A percentile compares a stretch with the other conserved stretches of the same genome.
Conservation (phyloP, 2,329 filamentous ascomycete species). For the Thermothelomyces thermophilus region DNA sequence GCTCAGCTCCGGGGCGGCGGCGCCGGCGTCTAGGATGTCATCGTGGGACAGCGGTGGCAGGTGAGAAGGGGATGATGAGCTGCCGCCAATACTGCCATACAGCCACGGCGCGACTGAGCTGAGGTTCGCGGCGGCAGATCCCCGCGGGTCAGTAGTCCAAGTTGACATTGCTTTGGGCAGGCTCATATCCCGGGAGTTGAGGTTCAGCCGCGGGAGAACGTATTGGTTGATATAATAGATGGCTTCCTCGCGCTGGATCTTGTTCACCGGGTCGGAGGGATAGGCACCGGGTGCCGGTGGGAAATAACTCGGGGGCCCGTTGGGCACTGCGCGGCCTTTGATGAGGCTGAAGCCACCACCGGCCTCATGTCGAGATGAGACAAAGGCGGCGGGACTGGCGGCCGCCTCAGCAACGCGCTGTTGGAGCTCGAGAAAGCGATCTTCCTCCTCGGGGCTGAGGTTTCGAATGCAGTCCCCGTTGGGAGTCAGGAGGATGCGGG, state of each 20-base stretch:
- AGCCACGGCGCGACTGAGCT: conserved; percentile 52
- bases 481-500: conserved; percentile 66
- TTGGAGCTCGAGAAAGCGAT: conserved; percentile 64
- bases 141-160: conserved; percentile 24
- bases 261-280: conserved; percentile 52
- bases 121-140: conserved; percentile 37
- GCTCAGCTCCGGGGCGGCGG: conserved; percentile 25
- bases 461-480: conserved; percentile 72
- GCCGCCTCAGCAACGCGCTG: conserved; percentile 45
- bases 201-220: conserved; percentile 53
- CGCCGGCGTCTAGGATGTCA: conserved; percentile 28
- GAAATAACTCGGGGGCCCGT: conserved; percentile 57
- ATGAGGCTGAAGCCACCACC: conserved; percentile 55
- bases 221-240: conserved; percentile 65
- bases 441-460: conserved; percentile 61
- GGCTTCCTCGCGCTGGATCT: conserved; percentile 60
- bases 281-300: conserved; percentile 42
- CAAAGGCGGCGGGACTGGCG: conserved; percentile 49
- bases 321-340: conserved; percentile 58
- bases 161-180: conserved; percentile 27
- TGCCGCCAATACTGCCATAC: conserved; percentile 40
- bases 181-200: conserved; percentile 41
- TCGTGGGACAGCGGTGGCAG: conserved; percentile 3
- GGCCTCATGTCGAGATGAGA: conserved; percentile 49
- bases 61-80: conserved; percentile 9